A percentile compares a stretch with the other conserved stretches of the same genome.
Conservation (phyloP, 305 asterid genomes). For the Fraxinus paxiana region DNA sequence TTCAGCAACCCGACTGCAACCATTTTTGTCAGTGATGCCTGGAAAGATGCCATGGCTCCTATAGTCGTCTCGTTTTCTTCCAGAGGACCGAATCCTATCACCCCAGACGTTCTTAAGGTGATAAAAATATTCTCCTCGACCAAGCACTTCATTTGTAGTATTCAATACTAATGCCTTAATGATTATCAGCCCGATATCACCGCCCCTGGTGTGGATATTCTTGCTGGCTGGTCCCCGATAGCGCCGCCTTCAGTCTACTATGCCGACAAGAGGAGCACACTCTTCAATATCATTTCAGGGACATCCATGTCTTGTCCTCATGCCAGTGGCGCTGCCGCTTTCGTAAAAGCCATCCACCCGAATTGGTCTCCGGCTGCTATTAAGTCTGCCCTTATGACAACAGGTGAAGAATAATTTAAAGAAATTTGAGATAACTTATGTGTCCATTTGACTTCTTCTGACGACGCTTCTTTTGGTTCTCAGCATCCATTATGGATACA, state of each 20-base stretch:
- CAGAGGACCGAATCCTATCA: conserved; percentile 46
- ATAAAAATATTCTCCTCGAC: neutral
- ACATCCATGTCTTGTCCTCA: conserved; percentile 68
- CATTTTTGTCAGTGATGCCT: conserved; percentile 38
- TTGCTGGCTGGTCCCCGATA: conserved; percentile 57
- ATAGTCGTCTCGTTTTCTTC: conserved; percentile 52
- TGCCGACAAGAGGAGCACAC: conserved; percentile 37
- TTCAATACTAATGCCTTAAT: neutral
- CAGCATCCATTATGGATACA: conserved; percentile 45
- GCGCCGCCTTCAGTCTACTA: conserved; percentile 32
- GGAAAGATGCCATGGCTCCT: conserved; percentile 50
- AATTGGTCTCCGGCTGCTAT: conserved; percentile 66
- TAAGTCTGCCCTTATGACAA: conserved; percentile 65
- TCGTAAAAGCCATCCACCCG: conserved; percentile 48
- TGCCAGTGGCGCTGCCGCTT: conserved; percentile 57
- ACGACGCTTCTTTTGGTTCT: neutral
- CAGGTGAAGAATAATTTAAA: conserved; percentile 29
- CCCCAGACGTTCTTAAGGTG: conserved; percentile 60
- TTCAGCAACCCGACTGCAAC: conserved; percentile 45
- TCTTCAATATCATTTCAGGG: conserved; percentile 55
- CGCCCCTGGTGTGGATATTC: conserved; percentile 66
- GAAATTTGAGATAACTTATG: neutral
- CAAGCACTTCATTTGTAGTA: neutral
- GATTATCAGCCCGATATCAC: conserved; percentile 50
- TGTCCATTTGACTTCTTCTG: neutral